Percentiles rank a stretch among this genome's conserved stretches.
These are phyloP conservation scores for Pseudogymnoascus sp. DNA, from an alignment of 2,329 filamentous ascomycete species.

Conservation along the genomic window DNA sequence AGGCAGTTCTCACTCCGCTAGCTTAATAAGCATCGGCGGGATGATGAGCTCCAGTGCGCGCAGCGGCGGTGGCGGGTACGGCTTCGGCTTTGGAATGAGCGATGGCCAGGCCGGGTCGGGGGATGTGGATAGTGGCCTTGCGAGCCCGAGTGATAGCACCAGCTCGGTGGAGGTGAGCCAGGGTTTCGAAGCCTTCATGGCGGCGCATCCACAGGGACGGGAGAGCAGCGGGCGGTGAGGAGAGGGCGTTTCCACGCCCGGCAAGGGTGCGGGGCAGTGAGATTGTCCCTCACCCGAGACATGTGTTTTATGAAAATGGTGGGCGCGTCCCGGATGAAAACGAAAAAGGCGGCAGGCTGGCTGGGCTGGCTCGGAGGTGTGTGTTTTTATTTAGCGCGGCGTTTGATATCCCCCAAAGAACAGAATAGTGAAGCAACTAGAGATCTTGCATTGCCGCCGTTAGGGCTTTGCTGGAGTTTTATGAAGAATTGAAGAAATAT, in stretches of 20 bases:
- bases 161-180: conserved; percentile 17
- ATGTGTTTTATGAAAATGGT: background rate
- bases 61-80: conserved; percentile 18
- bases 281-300: background rate
- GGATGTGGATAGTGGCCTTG: conserved; percentile 24
- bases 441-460: background rate
- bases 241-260: background rate
- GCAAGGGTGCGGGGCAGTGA: background rate
- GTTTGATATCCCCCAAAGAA: conserved; percentile 6
- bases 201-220: conserved; percentile 2
- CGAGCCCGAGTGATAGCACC: conserved; percentile 28
- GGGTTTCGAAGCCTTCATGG: conserved; percentile 5
- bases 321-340: background rate
- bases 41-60: conserved; percentile 11
- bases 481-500: background rate
- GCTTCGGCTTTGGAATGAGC: conserved; percentile 20
- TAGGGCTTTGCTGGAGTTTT: background rate
- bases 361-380: background rate
- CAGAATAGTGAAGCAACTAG: background rate
- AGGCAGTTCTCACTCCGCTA: background rate
- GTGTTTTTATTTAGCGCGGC: conserved; percentile 5
- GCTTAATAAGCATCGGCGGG: background rate
- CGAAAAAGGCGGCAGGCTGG: background rate
- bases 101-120: conserved; percentile 12
- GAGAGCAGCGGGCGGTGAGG: background rate